Evolutionary conservation across 345 rosid genomes (phyloP), one percentile per base, ranked within the genome.

Genomic region (Turnera subulata): DNA sequence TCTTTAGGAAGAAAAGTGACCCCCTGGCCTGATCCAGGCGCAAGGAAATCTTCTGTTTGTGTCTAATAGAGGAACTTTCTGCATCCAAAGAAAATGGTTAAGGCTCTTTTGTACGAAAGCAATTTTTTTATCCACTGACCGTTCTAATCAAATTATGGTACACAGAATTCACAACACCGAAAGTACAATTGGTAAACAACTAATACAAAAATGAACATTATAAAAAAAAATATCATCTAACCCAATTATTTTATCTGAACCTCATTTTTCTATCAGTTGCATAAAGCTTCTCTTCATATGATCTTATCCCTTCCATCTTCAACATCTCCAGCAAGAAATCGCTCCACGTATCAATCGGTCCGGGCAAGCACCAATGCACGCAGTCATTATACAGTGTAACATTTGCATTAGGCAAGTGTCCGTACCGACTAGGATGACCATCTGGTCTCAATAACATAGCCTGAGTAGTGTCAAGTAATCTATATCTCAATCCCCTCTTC

Each of bases 331-430:
- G 78, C 64, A 91, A 73, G 78, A 91, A 83, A 66, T 90, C 88
- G 40, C 69, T 85, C 83, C 91, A 86, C 0, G 80, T 50, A 26
- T 90, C 97, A n/a, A 90, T 81, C 0, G 97, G 95, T 19, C 97
- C 95, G 3, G 95, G 95, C 75, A 85, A 71, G 81, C 97, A 91
- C 97, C 96, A 88, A 47, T 91, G 97, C 39, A 91, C 97, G 26
- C 94, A 88, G 60, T 91, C 97, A 19, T 88, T 88, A 65, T 84
- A 74, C 76, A 91, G 44, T 0, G 87, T 68, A 29, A 85, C 97
- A 24, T 91, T 91, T 39, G 80, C 91, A 21, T 82, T 68, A 0
- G 81, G 73, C 76, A 65, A 62, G 39, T 88, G 94, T 21, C 97
- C 96, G 24, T 73, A 88, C 53, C 65, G 53, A 63, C 90, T 82